Evolutionary conservation across 2,329 filamentous ascomycete species (phyloP).

Genomic region (Nigrospora sphaerica): DNA sequence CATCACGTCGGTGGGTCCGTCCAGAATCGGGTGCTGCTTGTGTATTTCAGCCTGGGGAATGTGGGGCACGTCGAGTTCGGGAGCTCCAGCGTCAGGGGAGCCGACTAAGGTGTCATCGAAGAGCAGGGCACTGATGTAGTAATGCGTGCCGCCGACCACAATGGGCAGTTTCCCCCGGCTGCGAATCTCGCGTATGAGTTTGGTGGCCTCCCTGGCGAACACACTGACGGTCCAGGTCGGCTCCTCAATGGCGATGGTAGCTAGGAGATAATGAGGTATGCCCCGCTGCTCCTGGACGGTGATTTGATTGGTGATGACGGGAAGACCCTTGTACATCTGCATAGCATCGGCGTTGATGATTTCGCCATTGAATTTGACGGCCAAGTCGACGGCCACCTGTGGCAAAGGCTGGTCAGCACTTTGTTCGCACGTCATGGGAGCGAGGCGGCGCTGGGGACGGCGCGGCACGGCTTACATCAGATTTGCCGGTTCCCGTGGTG

Average conservation of each 20-base stretch:
- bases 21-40: constrained; percentile 60
- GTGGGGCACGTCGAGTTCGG: constrained; percentile 21
- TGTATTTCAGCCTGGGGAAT: constrained; percentile 24
- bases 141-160: constrained; percentile 89
- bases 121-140: constrained; percentile 84
- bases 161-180: constrained; percentile 76
- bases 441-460: constrained; percentile 1
- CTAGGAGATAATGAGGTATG: constrained; percentile 82
- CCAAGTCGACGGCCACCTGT: constrained; percentile 84
- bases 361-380: constrained; percentile 77
- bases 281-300: constrained; percentile 65
- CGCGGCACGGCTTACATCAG: constrained; percentile 27
- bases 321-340: constrained; percentile 89
- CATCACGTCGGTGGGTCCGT: constrained; percentile 64
- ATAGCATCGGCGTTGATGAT: constrained; percentile 97
- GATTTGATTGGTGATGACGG: constrained; percentile 95
- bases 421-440: too few species aligned
- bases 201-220: constrained; percentile 65
- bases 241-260: constrained; percentile 66
- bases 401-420: too few species aligned
- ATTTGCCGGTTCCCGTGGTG: constrained; percentile 76
- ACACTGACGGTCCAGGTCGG: constrained; percentile 76
- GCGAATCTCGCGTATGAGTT: constrained; percentile 70
- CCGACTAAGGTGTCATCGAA: constrained; percentile 66
- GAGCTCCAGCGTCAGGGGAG: constrained; percentile 17